Percentiles rank a stretch among this genome's conserved stretches.
Evolutionary conservation across 768 basidiomycete genomes (phyloP).

Genomic region (Suillus ampliporus): DNA sequence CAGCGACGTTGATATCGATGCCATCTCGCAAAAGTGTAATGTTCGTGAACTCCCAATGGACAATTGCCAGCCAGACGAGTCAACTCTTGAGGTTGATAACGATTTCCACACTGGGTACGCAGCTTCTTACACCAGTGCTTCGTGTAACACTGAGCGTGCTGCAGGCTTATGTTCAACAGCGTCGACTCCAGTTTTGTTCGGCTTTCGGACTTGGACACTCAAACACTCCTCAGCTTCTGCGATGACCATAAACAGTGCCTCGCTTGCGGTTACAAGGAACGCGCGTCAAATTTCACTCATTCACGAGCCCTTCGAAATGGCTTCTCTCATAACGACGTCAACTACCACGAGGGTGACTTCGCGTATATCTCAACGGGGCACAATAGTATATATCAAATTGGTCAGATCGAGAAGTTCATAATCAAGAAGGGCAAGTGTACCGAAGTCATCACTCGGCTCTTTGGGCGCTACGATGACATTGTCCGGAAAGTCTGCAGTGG

Average conservation of each 20-base stretch:
- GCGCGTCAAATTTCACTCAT: constrained; percentile 27
- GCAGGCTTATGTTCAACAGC: constrained; percentile 59
- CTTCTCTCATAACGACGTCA: constrained; percentile 45
- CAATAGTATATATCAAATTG: constrained; percentile 50
- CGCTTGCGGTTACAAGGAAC: constrained; percentile 49
- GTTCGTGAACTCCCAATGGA: constrained; percentile 46
- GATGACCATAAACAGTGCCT: constrained; percentile 48
- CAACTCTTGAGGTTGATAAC: constrained; percentile 41
- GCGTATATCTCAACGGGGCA: constrained; percentile 53
- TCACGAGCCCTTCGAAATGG: constrained; percentile 40
- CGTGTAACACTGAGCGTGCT: constrained; percentile 10
- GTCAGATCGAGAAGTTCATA: constrained; percentile 54
- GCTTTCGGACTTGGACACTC: constrained; percentile 42
- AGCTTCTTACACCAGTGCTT: not conserved
- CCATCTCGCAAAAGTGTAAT: constrained; percentile 65
- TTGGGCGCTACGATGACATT: constrained; percentile 53
- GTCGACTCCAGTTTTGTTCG: constrained; percentile 52
- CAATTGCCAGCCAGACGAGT: constrained; percentile 55
- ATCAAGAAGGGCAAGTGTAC: constrained; percentile 24
- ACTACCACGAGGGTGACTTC: constrained; percentile 66
- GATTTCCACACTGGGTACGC: constrained; percentile 65
- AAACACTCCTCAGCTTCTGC: constrained; percentile 34
- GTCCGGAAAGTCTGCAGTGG: constrained; percentile 25
- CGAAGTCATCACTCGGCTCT: constrained; percentile 46
- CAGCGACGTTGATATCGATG: constrained; percentile 56